phyloP scores from a whole-genome alignment of 495 filamentous ascomycete genomes.

The Aspergillus sclerotioniger region DNA sequence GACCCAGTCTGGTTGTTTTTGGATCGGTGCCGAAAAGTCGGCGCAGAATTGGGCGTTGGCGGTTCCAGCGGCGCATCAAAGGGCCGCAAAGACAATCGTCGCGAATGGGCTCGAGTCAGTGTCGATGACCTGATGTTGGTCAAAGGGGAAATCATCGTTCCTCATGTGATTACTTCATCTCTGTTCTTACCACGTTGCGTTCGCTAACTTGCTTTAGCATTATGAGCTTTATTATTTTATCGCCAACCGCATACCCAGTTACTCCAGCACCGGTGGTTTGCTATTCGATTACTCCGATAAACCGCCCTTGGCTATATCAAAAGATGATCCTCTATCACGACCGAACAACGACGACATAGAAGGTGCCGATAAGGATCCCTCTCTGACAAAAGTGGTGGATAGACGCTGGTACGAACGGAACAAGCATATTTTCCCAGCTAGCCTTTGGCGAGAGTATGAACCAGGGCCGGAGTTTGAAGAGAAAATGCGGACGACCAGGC shows the following conservation, averaged over 20 bases:
- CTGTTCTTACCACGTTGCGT: neutral
- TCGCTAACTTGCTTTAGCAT: slow-evolving; percentile 58
- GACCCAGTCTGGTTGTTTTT: slow-evolving; percentile 89
- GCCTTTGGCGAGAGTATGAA: slow-evolving; percentile 93
- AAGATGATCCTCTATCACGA: slow-evolving; percentile 46
- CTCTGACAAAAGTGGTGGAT: slow-evolving; percentile 92
- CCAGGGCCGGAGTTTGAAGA: slow-evolving; percentile 80
- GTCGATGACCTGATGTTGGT: slow-evolving; percentile 98
- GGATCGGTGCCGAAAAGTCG: slow-evolving; percentile 85
- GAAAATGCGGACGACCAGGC: slow-evolving; percentile 60
- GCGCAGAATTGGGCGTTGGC: slow-evolving; percentile 75
- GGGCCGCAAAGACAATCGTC: slow-evolving; percentile 56
- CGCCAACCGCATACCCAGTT: slow-evolving; percentile 77
- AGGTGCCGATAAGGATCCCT: slow-evolving; percentile 74
- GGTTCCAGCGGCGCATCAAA: slow-evolving; percentile 54
- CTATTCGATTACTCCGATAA: slow-evolving; percentile 79
- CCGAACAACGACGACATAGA: slow-evolving; percentile 60
- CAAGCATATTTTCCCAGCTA: slow-evolving; percentile 97
- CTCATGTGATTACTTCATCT: slow-evolving; percentile 66
- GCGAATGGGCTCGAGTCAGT: slow-evolving; percentile 89
- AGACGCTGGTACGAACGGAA: slow-evolving; percentile 94
- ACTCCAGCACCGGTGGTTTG: slow-evolving; percentile 48
- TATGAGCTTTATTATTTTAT: slow-evolving; percentile 97
- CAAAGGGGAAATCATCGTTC: slow-evolving; percentile 86
- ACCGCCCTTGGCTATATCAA: slow-evolving; percentile 34